phyloP scores from a whole-genome alignment of 805 yeast species.

The Geotrichum ghanense region DNA sequence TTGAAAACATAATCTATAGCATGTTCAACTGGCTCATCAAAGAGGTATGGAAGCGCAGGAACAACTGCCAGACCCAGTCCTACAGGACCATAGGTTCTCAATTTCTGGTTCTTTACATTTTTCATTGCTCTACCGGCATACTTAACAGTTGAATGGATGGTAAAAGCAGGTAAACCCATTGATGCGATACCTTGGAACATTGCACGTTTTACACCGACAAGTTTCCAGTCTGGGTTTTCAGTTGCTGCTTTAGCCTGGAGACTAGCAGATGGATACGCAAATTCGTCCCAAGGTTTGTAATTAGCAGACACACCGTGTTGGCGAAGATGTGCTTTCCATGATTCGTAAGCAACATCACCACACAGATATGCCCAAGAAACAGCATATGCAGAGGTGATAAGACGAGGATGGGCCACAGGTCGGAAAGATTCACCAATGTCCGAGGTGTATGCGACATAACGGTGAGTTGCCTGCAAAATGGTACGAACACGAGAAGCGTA shows the following conservation, averaged over 20 bases:
- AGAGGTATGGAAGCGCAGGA: slow-evolving; percentile 64
- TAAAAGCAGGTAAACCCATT: slow-evolving; percentile 80
- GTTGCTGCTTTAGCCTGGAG: slow-evolving; percentile 25
- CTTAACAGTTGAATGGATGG: slow-evolving; percentile 63
- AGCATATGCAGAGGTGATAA: slow-evolving; percentile 60
- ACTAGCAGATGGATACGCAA: slow-evolving; percentile 30
- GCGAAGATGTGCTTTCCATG: slow-evolving; percentile 49
- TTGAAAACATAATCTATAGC: slow-evolving; percentile 53
- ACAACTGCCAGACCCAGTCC: slow-evolving; percentile 67
- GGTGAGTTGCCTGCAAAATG: slow-evolving; percentile 57
- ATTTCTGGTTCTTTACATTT: slow-evolving; percentile 34
- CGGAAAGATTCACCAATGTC: slow-evolving; percentile 82
- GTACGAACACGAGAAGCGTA: slow-evolving; percentile 68
- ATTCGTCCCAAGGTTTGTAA: slow-evolving; percentile 54
- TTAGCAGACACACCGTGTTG: slow-evolving; percentile 58
- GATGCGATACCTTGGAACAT: slow-evolving; percentile 71
- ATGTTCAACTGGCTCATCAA: slow-evolving; percentile 74
- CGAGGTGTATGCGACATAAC: slow-evolving; percentile 79
- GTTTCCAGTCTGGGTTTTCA: slow-evolving; percentile 52
- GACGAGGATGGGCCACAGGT: slow-evolving; percentile 60
- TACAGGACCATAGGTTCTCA: slow-evolving; percentile 66
- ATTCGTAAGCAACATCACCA: slow-evolving; percentile 63
- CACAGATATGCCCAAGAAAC: slow-evolving; percentile 65
- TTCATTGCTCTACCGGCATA: slow-evolving; percentile 55
- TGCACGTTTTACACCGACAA: slow-evolving; percentile 59